A percentile compares a stretch with the other conserved stretches of the same genome.
phyloP scores from a whole-genome alignment of 1,284 basidiomycete species.

The Leccinum pachyderme region DNA sequence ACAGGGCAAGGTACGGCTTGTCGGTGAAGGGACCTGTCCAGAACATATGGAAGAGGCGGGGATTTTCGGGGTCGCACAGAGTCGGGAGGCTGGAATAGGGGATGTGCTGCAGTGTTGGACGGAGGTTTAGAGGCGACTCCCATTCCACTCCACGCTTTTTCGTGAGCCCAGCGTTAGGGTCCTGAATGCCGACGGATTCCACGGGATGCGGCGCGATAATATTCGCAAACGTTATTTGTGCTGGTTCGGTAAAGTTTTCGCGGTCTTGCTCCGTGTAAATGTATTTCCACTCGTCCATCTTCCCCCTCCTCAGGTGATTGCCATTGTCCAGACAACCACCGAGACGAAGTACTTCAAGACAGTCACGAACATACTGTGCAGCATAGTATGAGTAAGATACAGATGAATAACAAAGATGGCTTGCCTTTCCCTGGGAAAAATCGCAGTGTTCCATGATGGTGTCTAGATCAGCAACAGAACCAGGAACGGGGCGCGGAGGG shows the following conservation, averaged over 20 bases:
- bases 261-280: slow-evolving; percentile 57
- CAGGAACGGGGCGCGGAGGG: slow-evolving; percentile 80
- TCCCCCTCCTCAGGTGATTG: slow-evolving; percentile 54
- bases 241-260: slow-evolving; percentile 38
- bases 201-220: slow-evolving; percentile 29
- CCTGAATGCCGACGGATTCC: slow-evolving; percentile 30
- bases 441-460: slow-evolving; percentile 87
- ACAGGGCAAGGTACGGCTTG: slow-evolving; percentile 73
- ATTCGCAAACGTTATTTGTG: slow-evolving; percentile 27
- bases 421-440: slow-evolving; percentile 76
- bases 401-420: slow-evolving; percentile 14
- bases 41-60: slow-evolving; percentile 77
- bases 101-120: slow-evolving; percentile 37
- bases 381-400: slow-evolving; percentile 11
- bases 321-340: slow-evolving; percentile 66
- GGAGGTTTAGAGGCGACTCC: slow-evolving; percentile 40
- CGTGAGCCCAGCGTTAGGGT: slow-evolving; percentile 40
- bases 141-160: slow-evolving; percentile 47
- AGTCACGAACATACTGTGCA: slow-evolving; percentile 73
- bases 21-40: slow-evolving; percentile 80
- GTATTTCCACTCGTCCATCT: slow-evolving; percentile 62
- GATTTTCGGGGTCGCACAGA: slow-evolving; percentile 63
- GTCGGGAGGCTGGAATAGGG: slow-evolving; percentile 38
- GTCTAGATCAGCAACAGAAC: slow-evolving; percentile 84
- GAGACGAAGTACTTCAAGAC: slow-evolving; percentile 68